Evolutionary conservation across 257 asterid genomes (phyloP), one percentile per base, ranked within the genome.

Genomic region (Nicotiana tomentosiformis): DNA sequence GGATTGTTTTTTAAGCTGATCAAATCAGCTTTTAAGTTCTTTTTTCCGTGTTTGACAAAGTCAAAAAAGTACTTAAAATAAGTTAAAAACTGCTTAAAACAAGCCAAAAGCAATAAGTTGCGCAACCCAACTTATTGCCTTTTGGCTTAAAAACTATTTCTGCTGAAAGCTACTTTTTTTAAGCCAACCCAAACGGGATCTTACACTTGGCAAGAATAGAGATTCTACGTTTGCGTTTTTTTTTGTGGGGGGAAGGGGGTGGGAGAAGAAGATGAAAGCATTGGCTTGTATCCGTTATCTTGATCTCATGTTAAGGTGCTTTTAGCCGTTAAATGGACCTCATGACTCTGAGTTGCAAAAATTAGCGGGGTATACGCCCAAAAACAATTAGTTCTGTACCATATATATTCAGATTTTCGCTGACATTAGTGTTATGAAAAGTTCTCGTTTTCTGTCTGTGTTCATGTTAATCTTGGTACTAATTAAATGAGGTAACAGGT

Each of bases 401-500:
- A 53, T 76, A 8, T 76, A 1, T 76, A 14, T 39, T 76, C 17
- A n/a, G 33, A 74, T 49, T 74, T 53, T 46, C 20, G 15, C 43
- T 15, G 26, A 4, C 26, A 15, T 23, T 1, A 26, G 80, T 74
- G 53, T 29, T 61, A 26, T 51, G 43, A 14, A 16, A 16, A 51
- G 9, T 76, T 76, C 5, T 23, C 46, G 5, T 29, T 51, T 51
- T 51, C 64, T 51, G 26, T n/a, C 26, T 29, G 7, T 72, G 65
- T 51, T 76, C 49, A 51, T 81, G 66, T 51, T 17, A 65, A 67
- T 46, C n/a, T 65, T 56, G 51, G 18, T 51, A 81, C 33, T 66
- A 26, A 32, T 81, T 2, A 5, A 77, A 81, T 57, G 66, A 37
- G 83, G 61, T 32, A 76, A 77, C 88, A 95, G 99, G 98, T 96